Base-by-base conservation (phyloP, 2,329 filamentous ascomycete species). In the Ascochyta clinopodiicola region DNA sequence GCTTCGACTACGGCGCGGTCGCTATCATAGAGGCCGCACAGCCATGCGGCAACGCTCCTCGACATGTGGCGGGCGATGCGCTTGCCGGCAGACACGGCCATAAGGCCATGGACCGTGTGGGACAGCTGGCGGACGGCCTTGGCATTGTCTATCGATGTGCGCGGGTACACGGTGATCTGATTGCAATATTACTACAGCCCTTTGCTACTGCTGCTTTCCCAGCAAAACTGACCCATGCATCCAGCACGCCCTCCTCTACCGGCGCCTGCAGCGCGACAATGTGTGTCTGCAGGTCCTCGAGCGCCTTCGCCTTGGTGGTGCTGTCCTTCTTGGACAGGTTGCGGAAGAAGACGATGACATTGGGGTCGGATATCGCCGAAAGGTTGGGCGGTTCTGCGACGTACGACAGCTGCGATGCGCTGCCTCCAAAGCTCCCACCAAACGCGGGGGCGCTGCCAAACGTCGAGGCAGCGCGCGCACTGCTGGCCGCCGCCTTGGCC, bases 271-370 rank as follows among this genome's bases (percentile, higher is more conserved):
- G 37, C 75, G 82, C 74, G 80, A 83, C 81, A 35, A 91, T 80
- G 69, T 89, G 84, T 31, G 83, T 74, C 43, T 91, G 82, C 19
- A 99, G 78, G 47, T 98, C 94, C 66, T 98, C 93, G 25, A 99
- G 80, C 0, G 91, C 94, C 74, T 94, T 96, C 7, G 89, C 84
- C 73, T 96, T 96, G 34, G 95, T 99, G 10, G 87, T 96, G 68
- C 88, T 89, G 78, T 97, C 94, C 77, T 95, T 96, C 79, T 98
- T 99, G 45, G 88, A 83, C 3, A 97, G 78, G 66, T 96, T 96
- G 77, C 97, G 96, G 79, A 97, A 91, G n/a, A 88, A 86, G 13
- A 98, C 92, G 34, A 94, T 86, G 34, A 94, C 82, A 69, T 95
- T 90, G 7, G 92, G 84, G 66, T 96, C 88, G 39, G 87, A 89